Base-by-base conservation (phyloP, 1,284 basidiomycete species). In the Malassezia japonica region DNA sequence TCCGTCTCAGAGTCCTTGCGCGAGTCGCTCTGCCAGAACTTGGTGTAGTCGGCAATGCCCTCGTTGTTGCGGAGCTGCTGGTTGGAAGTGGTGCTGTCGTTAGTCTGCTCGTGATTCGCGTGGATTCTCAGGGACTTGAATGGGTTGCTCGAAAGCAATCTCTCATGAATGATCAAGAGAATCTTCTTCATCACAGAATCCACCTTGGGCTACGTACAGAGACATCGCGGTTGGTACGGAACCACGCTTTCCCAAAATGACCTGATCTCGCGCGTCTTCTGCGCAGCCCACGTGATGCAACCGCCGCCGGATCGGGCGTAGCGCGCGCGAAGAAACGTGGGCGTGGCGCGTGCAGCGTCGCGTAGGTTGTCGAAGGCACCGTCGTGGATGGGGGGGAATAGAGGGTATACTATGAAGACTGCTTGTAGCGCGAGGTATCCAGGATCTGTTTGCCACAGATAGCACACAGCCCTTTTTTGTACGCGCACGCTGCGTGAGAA, bases 1-100 rank as follows among this genome's bases (percentile, higher is more conserved):
- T 88, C 82, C 27, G 75, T 76, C 2, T 79, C 77, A 39, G 74
- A 77, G 76, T 98, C 89, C 66, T 85, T 80, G 37, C 77, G 77
- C 25, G 83, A 78, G 74, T 95, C 85, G 73, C 85, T 83, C 62
- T 94, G 81, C 92, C 92, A 98, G 77, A 89, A 91, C 73, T 83
- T 83, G 65, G 84, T 86, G 77, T 98, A 98, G 77, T 85, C 85
- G 72, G 83, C 82, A 47, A 96, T 87, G 56, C 90, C 87, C 65
- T 79, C 77, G 64, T 81, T 80, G 60, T 86, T 80, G 57, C 91
- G 86, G 62, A 84, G 83, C 74, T 94, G 32, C 21, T n/a, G n/a
- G n/a, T n/a, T n/a, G n/a, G 40, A 20, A 20, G 40, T 23, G 10
- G 42, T 36, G n/a, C 23, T 46, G 28, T 16, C 16, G 31, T 39